Evolutionary conservation across 805 yeast genomes (phyloP).

Genomic region (Kockiozyma suomiensis): DNA sequence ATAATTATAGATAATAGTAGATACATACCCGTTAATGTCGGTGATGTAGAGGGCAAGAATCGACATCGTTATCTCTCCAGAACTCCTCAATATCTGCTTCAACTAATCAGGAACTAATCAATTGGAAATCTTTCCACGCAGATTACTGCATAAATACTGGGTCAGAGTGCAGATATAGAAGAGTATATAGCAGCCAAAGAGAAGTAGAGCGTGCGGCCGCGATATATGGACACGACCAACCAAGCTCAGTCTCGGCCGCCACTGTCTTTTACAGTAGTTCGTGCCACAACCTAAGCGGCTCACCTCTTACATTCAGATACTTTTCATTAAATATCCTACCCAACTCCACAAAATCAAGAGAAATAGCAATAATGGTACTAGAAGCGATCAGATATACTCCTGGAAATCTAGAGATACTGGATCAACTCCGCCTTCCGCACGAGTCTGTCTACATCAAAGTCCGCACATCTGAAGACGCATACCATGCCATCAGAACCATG

Average conservation of each 20-base stretch:
- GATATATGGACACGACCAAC: background rate
- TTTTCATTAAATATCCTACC: background rate
- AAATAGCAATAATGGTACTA: conserved; percentile 18
- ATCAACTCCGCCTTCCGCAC: conserved; percentile 83
- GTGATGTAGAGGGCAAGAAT: conserved; percentile 48
- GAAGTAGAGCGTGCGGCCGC: background rate
- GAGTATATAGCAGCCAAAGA: background rate
- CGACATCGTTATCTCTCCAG: conserved; percentile 24
- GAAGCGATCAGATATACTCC: conserved; percentile 32
- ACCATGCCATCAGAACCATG: conserved; percentile 81
- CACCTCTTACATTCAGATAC: background rate
- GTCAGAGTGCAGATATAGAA: too few species aligned
- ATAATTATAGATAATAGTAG: too few species aligned
- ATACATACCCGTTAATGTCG: conserved; percentile 47
- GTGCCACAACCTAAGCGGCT: background rate
- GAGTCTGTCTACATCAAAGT: conserved; percentile 68
- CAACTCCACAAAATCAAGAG: background rate
- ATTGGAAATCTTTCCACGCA: background rate
- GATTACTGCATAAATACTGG: background rate
- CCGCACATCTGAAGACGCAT: conserved; percentile 71
- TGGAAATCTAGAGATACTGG: conserved; percentile 61
- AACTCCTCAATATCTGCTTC: too few species aligned
- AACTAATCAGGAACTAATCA: too few species aligned
- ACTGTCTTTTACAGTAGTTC: background rate
- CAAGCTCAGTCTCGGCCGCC: background rate